Base-by-base conservation (phyloP, 441 rosid genomes). In the Pelargonium australe region DNA sequence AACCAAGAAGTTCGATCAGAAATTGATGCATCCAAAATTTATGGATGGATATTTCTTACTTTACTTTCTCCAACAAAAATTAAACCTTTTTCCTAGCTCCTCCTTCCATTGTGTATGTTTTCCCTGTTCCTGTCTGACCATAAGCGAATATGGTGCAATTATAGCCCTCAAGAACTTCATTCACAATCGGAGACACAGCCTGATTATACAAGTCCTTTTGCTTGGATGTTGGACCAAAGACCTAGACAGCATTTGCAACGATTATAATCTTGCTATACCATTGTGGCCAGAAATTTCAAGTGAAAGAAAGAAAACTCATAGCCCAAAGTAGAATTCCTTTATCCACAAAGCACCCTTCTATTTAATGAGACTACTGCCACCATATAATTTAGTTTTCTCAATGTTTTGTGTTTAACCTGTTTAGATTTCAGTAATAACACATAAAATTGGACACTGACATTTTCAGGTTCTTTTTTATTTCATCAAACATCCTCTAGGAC, bases 111-210 rank as follows among this genome's bases (percentile, higher is more conserved):
- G 23, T 20, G 23, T 20, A 20, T 20, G 23, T 20, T 20, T 20
- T 20, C 23, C 23, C 23, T 95, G 92, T 96, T 82, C 92, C 99
- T 19, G 99, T 95, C 76, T 92, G 99, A 61, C 99, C 99, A 44
- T 95, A 95, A 41, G 99, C 99, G 83, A 95, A 95, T 78, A 95
- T 92, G 66, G 99, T 95, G 79, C 99, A 95, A 64, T 92, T 95
- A 75, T 92, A 95, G 45, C 98, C 99, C 73, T 95, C 99, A 51
- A 95, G 96, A 70, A 95, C 98, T 82, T 92, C 99, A 74, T 79
- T 82, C 8, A 95, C 98, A 67, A 90, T 90, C 14, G 99, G 97
- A 73, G 94, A 86, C 34, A 95, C 97, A 28, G 96, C 85, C 67
- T 81, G 74, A 77, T 89, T 90, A 75, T 84, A 95, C 82, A 95